Evolutionary conservation across 2,329 filamentous ascomycete species (phyloP), one percentile per base, ranked within the genome.

Genomic region (Domatiomyces globalis): DNA sequence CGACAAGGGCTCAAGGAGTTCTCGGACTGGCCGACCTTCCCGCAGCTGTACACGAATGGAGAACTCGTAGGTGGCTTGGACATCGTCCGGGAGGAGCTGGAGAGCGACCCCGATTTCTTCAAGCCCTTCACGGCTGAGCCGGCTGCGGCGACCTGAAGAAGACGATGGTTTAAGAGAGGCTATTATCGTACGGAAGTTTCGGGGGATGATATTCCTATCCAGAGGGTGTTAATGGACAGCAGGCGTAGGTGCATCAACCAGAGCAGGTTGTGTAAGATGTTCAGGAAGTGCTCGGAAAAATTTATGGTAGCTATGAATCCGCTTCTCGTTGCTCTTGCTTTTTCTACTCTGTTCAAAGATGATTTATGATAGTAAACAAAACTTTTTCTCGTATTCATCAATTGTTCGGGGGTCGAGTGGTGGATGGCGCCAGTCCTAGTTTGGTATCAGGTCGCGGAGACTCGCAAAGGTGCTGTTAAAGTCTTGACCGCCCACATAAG

Each of bases 21-120:
- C 67, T 88, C 88, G n/a, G 92, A 96, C 56, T 98, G 92, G 92
- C 92, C 92, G 8, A 98, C 92, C 0, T 98, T 87, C 69, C 92
- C 92, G 18, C 92, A 98, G 69, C 72, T 98, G 56, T 98, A 90
- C 82, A 80, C 94, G 10, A 79, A 83, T 54, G 90, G 92, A 12
- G 88, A 95, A 67, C 73, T 98, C 48, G 84, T 96, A 19, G 90
- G 92, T 53, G 92, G 92, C 1, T 71, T 98, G 61, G 92, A 98
- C 67, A 98, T 98, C 70, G 90, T 95, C 63, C 94, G 94, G 69
- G 92, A 98, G 67, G 92, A 96, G 67, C 77, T 96, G 49, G 80
- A 84, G 56, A 87, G 82, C 62, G 79, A 95, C 64, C 76, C 82
- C 0, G 82, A 88, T 44, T 96, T 95, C 70, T 76, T 98, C 62